Base-by-base conservation (phyloP, 192 early-diverging fungal species). In the Geosiphon pyriformis region DNA sequence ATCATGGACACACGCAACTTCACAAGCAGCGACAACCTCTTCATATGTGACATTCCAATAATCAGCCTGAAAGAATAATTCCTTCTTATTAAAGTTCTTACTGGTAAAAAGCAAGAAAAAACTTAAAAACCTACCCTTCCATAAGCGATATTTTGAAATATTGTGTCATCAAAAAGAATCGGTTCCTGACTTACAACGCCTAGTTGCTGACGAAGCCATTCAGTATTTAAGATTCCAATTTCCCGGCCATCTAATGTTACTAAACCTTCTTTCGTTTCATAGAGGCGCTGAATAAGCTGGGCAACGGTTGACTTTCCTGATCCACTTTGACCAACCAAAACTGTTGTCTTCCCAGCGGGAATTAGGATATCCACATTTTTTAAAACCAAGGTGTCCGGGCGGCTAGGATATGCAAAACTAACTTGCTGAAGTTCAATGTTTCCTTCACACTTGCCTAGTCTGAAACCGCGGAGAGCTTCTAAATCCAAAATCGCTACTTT, bases 161-260 rank as follows among this genome's bases (percentile, higher is more conserved):
- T 89, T 26, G 79, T 81, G 7, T 78, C 81, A 68, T 76, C 89
- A 76, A 97, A 97, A 37, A 98, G 83, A 32, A 96, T 87, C 1
- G 94, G 96, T 67, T 94, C 95, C 79, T 94, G 95, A 63, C 83
- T 82, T 63, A 96, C 95, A 35, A 97, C 83, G 53, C 94, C 95
- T 35, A 98, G 89, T 55, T 93, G 88, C 64, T 83, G 80, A 23
- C 97, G 88, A 56, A 96, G 79, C 85, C 90, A 95, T 31, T 81
- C 70, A 30, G 95, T 83, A 59, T 97, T 93, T 69, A 87, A 82
- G 54, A 88, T 85, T 59, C 81, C 85, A 59, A 94, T 76, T 63
- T 93, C 82, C 25, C 80, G 71, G 32, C 88, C 92, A 78, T 96
- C 95, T 33, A 98, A 57, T 20, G 71, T 65, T 22, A 96, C 82